Percentiles rank a stretch among this genome's conserved stretches.
These are phyloP conservation scores for Suhomyces panamericanus DNA, from an alignment of 1,139 yeast species.

Conservation along the genomic window DNA sequence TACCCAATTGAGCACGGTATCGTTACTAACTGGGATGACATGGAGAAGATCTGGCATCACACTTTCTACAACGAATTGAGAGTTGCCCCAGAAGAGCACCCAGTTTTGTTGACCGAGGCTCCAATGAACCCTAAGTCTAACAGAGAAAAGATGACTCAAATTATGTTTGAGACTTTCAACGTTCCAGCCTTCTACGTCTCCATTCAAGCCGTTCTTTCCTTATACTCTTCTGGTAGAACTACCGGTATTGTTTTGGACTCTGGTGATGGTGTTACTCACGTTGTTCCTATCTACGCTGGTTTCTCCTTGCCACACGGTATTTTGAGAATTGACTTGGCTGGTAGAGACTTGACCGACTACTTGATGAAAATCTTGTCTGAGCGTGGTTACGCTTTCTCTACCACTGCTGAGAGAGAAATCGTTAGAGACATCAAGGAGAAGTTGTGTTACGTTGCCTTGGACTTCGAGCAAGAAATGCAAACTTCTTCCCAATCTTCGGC, in stretches of 20 bases:
- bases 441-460: conserved; percentile 96
- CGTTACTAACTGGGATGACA: conserved; percentile 99
- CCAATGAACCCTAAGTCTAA: conserved; percentile 99
- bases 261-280: conserved; percentile 99
- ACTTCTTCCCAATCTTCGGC: conserved; percentile 98
- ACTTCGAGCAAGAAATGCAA: conserved; percentile 97
- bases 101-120: conserved; percentile 96
- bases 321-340: conserved; percentile 98
- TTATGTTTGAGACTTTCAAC: conserved; percentile 97
- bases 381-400: conserved; percentile 98
- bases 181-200: conserved; percentile 99
- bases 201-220: conserved; percentile 96
- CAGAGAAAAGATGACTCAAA: conserved; percentile 99
- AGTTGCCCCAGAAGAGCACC: conserved; percentile 99
- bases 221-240: conserved; percentile 99
- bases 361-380: conserved; percentile 97
- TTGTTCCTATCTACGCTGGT: conserved; percentile 99
- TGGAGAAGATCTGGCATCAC: conserved; percentile 99
- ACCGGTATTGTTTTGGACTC: conserved; percentile 99
- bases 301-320: conserved; percentile 99
- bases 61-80: conserved; percentile 96
- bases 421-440: conserved; percentile 99
- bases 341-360: conserved; percentile 98
- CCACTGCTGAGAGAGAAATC: conserved; percentile 99
- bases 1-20: conserved; percentile 99